phyloP scores from a whole-genome alignment of 202 grass and related monocot species.

The Dendrocalamus latiflorus region DNA sequence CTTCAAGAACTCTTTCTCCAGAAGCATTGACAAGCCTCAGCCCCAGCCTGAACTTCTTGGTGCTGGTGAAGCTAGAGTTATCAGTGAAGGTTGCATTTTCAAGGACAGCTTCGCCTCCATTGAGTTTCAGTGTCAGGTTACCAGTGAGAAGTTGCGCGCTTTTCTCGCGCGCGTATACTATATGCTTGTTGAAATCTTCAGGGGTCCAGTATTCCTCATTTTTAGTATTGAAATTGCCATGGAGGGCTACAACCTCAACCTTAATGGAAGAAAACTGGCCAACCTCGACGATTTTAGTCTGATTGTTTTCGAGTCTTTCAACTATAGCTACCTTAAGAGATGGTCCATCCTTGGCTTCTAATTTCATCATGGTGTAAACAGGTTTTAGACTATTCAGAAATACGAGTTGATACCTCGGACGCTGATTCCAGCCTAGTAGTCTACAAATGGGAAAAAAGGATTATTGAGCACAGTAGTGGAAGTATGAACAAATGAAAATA shows the following conservation, averaged over 20 bases:
- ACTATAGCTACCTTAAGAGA: slow-evolving; percentile 45
- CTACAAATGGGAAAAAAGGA: slow-evolving; percentile 8
- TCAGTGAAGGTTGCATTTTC: slow-evolving; percentile 58
- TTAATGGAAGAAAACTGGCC: slow-evolving; percentile 47
- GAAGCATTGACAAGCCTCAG: slow-evolving; percentile 33
- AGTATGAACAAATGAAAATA: not conserved
- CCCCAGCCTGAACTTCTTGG: slow-evolving; percentile 59
- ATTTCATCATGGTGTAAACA: slow-evolving; percentile 47
- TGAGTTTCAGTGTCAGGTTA: slow-evolving; percentile 37
- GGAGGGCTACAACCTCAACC: slow-evolving; percentile 53
- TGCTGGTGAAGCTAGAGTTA: slow-evolving; percentile 65
- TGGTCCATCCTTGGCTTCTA: no score
- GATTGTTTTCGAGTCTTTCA: slow-evolving; percentile 33
- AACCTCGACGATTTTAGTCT: not conserved
- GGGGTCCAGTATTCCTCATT: slow-evolving; percentile 33
- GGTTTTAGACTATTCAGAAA: slow-evolving; percentile 34
- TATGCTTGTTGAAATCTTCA: slow-evolving; percentile 44
- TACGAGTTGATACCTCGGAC: slow-evolving; percentile 26
- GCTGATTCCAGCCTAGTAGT: slow-evolving; percentile 15
- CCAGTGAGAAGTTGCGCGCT: slow-evolving; percentile 38
- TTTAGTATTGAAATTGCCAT: slow-evolving; percentile 49
- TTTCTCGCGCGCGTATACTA: slow-evolving; percentile 42
- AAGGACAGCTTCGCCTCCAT: slow-evolving; percentile 41
- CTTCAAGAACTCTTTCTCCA: no score
- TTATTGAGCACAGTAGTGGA: not conserved